Evolutionary conservation across 2,329 filamentous ascomycete species (phyloP).

Genomic region (Alternaria ventricosa): DNA sequence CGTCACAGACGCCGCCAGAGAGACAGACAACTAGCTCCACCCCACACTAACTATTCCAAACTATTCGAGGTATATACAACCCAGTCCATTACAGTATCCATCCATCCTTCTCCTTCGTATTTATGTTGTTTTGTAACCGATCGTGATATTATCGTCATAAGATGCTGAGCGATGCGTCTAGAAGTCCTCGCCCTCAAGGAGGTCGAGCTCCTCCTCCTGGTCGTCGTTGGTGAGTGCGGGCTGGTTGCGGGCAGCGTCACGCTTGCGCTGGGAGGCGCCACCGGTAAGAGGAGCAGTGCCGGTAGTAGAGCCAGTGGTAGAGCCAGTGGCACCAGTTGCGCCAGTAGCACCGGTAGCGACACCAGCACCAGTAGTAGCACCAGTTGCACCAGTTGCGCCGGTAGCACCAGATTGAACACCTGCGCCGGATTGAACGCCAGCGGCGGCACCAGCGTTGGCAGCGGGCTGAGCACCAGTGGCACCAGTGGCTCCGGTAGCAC

Average conservation of each 20-base stretch:
- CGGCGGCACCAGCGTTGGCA: constrained; percentile 2
- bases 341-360: background rate
- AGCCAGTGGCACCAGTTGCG: background rate
- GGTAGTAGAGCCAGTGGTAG: background rate
- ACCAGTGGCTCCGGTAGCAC: background rate
- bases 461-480: background rate
- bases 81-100: background rate
- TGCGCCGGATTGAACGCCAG: background rate
- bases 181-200: constrained; percentile 24
- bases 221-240: constrained; percentile 41
- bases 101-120: background rate
- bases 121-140: background rate
- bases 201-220: constrained; percentile 45
- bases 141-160: background rate
- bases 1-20: constrained; percentile 14
- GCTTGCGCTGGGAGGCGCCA: constrained; percentile 25
- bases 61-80: constrained; percentile 13
- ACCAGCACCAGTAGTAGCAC: background rate
- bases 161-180: constrained; percentile 5
- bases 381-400: background rate
- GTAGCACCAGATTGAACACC: background rate
- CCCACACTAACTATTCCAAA: background rate
- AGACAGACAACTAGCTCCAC: background rate
- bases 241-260: constrained; percentile 19
- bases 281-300: constrained; percentile 11